Conservation (phyloP, 345 rosid genomes). For the Eucalyptus victrix region DNA sequence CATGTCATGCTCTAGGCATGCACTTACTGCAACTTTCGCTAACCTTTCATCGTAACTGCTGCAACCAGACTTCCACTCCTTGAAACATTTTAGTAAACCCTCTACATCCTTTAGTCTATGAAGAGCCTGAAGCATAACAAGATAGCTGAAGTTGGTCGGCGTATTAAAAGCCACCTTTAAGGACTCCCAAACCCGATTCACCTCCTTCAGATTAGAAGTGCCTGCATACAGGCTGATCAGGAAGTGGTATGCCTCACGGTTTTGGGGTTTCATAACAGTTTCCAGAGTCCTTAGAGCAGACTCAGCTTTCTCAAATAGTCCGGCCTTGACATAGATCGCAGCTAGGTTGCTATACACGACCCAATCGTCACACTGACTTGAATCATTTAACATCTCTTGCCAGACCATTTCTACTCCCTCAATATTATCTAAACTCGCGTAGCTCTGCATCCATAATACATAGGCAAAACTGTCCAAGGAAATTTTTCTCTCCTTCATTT, state of each 20-base stretch:
- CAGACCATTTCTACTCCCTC: slow-evolving; percentile 37
- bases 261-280: slow-evolving; percentile 17
- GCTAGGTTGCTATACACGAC: slow-evolving; percentile 42
- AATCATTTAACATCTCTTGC: slow-evolving; percentile 21
- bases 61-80: slow-evolving; percentile 61
- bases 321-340: slow-evolving; percentile 47
- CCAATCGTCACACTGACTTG: slow-evolving; percentile 28
- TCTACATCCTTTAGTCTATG: slow-evolving; percentile 42
- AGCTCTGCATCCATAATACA: slow-evolving; percentile 51
- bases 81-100: slow-evolving; percentile 32
- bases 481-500: slow-evolving; percentile 41
- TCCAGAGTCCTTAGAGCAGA: slow-evolving; percentile 47
- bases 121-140: slow-evolving; percentile 45
- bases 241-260: slow-evolving; percentile 57
- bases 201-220: slow-evolving; percentile 38
- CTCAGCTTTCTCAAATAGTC: slow-evolving; percentile 54
- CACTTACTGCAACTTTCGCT: slow-evolving; percentile 27
- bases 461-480: slow-evolving; percentile 16
- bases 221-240: slow-evolving; percentile 54
- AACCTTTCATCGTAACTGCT: slow-evolving; percentile 48
- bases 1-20: slow-evolving; percentile 37
- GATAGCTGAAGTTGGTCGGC: slow-evolving; percentile 40
- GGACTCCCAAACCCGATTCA: slow-evolving; percentile 44
- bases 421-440: slow-evolving; percentile 26
- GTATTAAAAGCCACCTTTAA: slow-evolving; percentile 26